A percentile compares a stretch with the other conserved stretches of the same genome.
These are phyloP conservation scores for Lactarius indigo DNA, from an alignment of 768 basidiomycete species.

Conservation along the genomic window DNA sequence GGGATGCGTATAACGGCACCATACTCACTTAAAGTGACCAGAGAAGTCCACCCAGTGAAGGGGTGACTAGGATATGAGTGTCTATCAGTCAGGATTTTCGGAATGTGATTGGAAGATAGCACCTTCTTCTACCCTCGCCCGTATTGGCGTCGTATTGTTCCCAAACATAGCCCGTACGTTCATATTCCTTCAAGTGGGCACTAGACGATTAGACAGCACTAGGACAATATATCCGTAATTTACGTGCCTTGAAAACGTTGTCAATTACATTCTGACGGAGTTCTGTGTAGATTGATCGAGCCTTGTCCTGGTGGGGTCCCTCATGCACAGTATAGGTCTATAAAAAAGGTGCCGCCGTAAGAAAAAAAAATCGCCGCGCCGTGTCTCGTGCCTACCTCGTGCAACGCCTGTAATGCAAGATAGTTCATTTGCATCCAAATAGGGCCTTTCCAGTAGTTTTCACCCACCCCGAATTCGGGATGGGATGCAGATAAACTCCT, in stretches of 20 bases:
- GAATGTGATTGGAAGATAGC: constrained; percentile 24
- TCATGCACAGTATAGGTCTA: constrained; percentile 74
- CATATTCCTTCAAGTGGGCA: constrained; percentile 62
- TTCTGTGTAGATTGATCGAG: constrained; percentile 74
- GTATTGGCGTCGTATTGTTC: constrained; percentile 89
- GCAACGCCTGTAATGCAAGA: constrained; percentile 71
- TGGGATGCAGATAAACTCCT: constrained; percentile 87
- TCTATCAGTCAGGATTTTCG: constrained; percentile 6
- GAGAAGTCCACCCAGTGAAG: constrained; percentile 95
- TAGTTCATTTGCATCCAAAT: constrained; percentile 99
- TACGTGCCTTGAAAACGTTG: constrained; percentile 67
- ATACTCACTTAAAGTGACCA: constrained; percentile 80
- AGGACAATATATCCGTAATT: not conserved
- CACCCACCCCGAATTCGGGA: constrained; percentile 85
- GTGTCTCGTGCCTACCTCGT: constrained; percentile 50
- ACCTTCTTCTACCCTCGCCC: constrained; percentile 86
- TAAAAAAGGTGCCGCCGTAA: not conserved
- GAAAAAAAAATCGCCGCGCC: not conserved
- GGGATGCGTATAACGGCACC: not conserved
- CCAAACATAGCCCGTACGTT: constrained; percentile 94
- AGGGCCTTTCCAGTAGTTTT: constrained; percentile 97
- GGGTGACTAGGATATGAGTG: constrained; percentile 61
- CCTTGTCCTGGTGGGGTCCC: constrained; percentile 78
- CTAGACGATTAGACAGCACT: not conserved
- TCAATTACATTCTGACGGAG: constrained; percentile 79